Evolutionary conservation across 768 basidiomycete species (phyloP).

Genomic region (Mycena rebaudengoi): DNA sequence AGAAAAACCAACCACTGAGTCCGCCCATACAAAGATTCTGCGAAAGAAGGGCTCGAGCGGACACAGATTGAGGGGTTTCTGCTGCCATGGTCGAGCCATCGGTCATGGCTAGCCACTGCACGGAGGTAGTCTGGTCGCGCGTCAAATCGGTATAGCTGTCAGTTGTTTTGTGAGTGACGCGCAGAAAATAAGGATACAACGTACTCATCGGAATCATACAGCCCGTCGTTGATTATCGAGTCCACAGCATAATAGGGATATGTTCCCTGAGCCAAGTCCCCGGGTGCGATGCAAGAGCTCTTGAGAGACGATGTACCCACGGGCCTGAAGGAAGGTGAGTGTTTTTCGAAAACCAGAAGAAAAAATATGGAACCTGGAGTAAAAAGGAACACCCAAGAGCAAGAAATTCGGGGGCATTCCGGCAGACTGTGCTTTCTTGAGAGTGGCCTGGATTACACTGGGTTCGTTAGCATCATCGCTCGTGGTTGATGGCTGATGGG

Average conservation of each 20-base stretch:
- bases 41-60: neutral
- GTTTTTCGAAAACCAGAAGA: neutral
- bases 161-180: no score
- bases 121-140: neutral
- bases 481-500: neutral
- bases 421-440: constrained; percentile 3
- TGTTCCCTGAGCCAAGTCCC: constrained; percentile 13
- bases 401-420: constrained; percentile 4
- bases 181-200: no score
- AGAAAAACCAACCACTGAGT: neutral
- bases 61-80: neutral
- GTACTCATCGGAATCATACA: neutral
- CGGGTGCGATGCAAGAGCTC: neutral
- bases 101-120: neutral
- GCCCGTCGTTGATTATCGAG: neutral
- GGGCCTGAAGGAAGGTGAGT: neutral
- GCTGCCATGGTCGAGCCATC: neutral
- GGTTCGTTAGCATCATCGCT: no score
- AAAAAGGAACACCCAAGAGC: constrained; percentile 13
- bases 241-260: constrained; percentile 19
- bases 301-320: neutral
- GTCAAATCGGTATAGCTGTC: no score
- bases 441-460: neutral
- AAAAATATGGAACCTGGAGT: neutral
- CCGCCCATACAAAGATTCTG: neutral